Evolutionary conservation across 208 protist species (phyloP).

Genomic region (Herpetomonas samuelpessoai): DNA sequence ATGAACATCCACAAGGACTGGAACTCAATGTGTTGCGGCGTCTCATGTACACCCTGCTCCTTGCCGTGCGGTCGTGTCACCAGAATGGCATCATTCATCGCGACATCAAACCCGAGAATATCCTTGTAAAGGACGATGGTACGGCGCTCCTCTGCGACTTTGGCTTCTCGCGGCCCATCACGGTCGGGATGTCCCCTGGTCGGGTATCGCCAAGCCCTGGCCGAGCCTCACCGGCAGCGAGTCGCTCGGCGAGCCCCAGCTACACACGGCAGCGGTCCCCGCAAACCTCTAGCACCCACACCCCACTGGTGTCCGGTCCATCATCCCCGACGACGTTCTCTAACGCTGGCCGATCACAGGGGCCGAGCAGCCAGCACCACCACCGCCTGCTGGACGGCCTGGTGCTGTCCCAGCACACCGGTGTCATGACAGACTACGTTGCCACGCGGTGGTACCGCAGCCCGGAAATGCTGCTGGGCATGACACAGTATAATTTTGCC

Average conservation of each 20-base stretch:
- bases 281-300: neutral
- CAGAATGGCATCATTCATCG: constrained; percentile 89
- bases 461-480: constrained; percentile 91
- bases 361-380: neutral
- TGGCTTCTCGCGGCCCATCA: constrained; percentile 72
- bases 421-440: constrained; percentile 88
- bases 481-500: constrained; percentile 63
- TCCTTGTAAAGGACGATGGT: constrained; percentile 65
- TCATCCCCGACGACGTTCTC: too few species aligned
- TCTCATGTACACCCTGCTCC: constrained; percentile 88
- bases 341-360: too few species aligned
- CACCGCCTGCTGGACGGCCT: constrained; percentile 26
- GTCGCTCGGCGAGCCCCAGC: constrained; percentile 1
- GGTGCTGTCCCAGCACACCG: constrained; percentile 32
- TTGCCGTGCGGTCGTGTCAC: constrained; percentile 90
- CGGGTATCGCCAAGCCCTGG: neutral
- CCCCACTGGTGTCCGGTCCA: neutral
- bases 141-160: constrained; percentile 87
- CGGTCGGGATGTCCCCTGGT: neutral
- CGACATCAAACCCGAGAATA: constrained; percentile 93
- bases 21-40: constrained; percentile 35
- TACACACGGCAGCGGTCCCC: neutral
- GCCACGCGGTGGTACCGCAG: constrained; percentile 92
- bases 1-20: constrained; percentile 54
- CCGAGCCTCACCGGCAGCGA: neutral